These are phyloP conservation scores for Annulohypoxylon truncatum DNA, from an alignment of 2,329 filamentous ascomycete species.

Conservation along the genomic window DNA sequence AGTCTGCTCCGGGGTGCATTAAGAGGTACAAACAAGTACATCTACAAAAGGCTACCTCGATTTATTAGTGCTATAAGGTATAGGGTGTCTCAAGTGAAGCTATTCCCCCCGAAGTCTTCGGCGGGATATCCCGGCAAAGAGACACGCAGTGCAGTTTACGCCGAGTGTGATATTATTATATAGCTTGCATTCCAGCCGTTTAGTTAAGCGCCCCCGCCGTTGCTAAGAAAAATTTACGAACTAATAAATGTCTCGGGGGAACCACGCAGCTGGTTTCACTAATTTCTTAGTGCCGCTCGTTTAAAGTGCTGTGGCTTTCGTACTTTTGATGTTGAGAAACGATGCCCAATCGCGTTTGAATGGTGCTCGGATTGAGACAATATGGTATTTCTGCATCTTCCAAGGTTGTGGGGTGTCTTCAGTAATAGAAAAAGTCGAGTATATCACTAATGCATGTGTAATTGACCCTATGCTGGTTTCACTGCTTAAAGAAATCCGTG, in stretches of 20 bases:
- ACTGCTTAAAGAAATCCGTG: neutral
- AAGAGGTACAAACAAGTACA: neutral
- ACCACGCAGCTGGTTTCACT: slow-evolving; percentile 10
- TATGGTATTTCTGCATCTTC: neutral
- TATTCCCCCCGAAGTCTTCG: neutral
- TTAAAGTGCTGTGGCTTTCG: neutral
- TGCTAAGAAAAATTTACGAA: neutral
- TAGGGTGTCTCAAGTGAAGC: neutral
- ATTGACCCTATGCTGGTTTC: neutral
- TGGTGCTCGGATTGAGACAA: neutral
- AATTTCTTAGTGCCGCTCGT: neutral
- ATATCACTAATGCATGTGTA: neutral
- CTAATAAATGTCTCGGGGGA: slow-evolving; percentile 3
- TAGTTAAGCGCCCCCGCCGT: neutral
- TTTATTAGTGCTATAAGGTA: neutral
- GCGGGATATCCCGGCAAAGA: neutral
- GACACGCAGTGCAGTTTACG: neutral
- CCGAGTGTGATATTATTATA: neutral
- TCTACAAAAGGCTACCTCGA: neutral
- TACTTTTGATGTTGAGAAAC: neutral
- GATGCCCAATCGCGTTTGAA: neutral
- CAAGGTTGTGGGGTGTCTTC: neutral
- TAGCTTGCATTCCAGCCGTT: slow-evolving; percentile 4
- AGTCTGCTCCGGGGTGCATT: neutral
- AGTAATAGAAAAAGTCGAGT: neutral